A percentile compares a stretch with the other conserved stretches of the same genome.
phyloP scores from a whole-genome alignment of 2,329 filamentous ascomycete genomes.

The Epichloe elymi region DNA sequence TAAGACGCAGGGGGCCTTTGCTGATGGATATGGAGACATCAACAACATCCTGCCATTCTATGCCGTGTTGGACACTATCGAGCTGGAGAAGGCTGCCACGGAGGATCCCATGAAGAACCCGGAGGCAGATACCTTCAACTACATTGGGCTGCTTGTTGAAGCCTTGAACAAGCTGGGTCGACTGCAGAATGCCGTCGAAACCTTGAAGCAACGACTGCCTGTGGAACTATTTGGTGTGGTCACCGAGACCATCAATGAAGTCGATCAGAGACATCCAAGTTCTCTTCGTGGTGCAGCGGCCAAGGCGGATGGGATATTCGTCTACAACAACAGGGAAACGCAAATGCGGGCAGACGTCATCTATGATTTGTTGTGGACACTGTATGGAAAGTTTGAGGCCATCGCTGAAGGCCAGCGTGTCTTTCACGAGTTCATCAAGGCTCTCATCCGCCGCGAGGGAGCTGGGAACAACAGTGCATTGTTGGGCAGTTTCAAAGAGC shows the following conservation, averaged over 20 bases:
- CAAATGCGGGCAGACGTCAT: slow-evolving; percentile 74
- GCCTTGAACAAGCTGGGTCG: slow-evolving; percentile 79
- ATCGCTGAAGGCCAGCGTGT: slow-evolving; percentile 93
- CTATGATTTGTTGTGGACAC: slow-evolving; percentile 77
- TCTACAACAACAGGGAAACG: slow-evolving; percentile 56
- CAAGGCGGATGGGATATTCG: slow-evolving; percentile 43
- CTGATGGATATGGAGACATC: slow-evolving; percentile 34
- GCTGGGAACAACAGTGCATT: slow-evolving; percentile 50
- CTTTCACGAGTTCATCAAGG: slow-evolving; percentile 81
- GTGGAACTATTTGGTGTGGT: slow-evolving; percentile 91
- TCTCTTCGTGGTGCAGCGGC: slow-evolving; percentile 47
- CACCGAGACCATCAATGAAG: slow-evolving; percentile 87
- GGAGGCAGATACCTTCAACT: slow-evolving; percentile 89
- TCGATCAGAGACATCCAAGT: slow-evolving; percentile 85
- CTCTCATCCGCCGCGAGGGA: slow-evolving; percentile 73
- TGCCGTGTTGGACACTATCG: slow-evolving; percentile 44
- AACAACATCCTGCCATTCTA: slow-evolving; percentile 41
- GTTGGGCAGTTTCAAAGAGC: slow-evolving; percentile 81
- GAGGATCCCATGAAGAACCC: slow-evolving; percentile 91
- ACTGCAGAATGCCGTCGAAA: slow-evolving; percentile 75
- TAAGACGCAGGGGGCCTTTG: slow-evolving; percentile 46
- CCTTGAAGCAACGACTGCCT: slow-evolving; percentile 81
- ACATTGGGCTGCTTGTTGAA: slow-evolving; percentile 78
- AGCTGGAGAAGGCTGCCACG: slow-evolving; percentile 47
- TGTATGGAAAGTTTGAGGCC: slow-evolving; percentile 94